phyloP scores from a whole-genome alignment of 2,329 filamentous ascomycete species.

The Fusarium newnesense region DNA sequence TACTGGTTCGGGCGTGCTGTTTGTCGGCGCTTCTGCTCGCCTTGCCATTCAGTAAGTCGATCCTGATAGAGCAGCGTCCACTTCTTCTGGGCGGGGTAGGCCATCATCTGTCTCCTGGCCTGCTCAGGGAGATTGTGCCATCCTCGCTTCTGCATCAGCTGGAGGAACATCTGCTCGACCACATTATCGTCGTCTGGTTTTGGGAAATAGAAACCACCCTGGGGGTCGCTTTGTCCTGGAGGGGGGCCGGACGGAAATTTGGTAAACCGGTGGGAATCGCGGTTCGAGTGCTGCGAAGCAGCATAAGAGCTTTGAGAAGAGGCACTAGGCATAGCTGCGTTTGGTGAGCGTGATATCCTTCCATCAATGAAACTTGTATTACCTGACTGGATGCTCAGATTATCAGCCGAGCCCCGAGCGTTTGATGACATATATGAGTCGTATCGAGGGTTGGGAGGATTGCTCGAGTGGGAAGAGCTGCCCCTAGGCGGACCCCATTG shows the following conservation, averaged over 20 bases:
- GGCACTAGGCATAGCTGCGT: slow-evolving; percentile 63
- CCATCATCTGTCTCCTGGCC: slow-evolving; percentile 93
- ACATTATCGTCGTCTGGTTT: slow-evolving; percentile 83
- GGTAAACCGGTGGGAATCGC: slow-evolving; percentile 63
- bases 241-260: slow-evolving; percentile 58
- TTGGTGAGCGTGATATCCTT: slow-evolving; percentile 45
- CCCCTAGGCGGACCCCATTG: slow-evolving; percentile 73
- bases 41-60: slow-evolving; percentile 90
- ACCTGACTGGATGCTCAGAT: slow-evolving; percentile 67
- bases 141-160: slow-evolving; percentile 95
- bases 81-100: slow-evolving; percentile 93
- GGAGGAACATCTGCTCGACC: slow-evolving; percentile 90
- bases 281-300: slow-evolving; percentile 55
- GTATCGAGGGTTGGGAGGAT: slow-evolving; percentile 67
- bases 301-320: slow-evolving; percentile 67
- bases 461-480: slow-evolving; percentile 64
- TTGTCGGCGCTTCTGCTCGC: slow-evolving; percentile 87
- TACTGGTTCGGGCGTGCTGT: slow-evolving; percentile 79
- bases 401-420: slow-evolving; percentile 66
- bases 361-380: slow-evolving; percentile 58
- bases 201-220: slow-evolving; percentile 70
- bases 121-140: slow-evolving; percentile 98
- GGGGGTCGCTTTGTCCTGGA: slow-evolving; percentile 47
- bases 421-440: slow-evolving; percentile 70
- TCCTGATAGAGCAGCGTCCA: slow-evolving; percentile 98